Conservation (phyloP, 1,284 basidiomycete species). For the Ganoderma resinaceum region DNA sequence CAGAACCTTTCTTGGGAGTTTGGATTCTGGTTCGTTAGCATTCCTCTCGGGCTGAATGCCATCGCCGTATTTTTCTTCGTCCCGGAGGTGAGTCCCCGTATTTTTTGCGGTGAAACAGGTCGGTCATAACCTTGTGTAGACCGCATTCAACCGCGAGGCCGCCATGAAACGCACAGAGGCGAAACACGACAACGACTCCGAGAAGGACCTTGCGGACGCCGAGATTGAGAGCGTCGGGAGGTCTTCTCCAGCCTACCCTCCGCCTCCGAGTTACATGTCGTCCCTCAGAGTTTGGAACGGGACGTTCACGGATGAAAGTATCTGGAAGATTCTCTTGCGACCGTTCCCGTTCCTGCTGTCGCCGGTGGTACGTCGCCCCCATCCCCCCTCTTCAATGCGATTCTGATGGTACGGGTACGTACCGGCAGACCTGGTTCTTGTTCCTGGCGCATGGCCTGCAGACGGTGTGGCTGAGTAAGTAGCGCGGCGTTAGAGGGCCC, state of each 20-base stretch:
- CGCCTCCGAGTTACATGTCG: constrained; percentile 39
- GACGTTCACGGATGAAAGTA: constrained; percentile 42
- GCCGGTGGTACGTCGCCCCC: constrained; percentile 41
- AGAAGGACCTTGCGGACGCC: constrained; percentile 27
- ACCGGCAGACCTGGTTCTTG: constrained; percentile 45
- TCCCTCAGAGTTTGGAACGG: constrained; percentile 32
- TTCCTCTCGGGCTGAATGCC: constrained; percentile 45
- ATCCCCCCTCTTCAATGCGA: neutral
- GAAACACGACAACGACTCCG: constrained; percentile 35
- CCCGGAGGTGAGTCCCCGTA: constrained; percentile 42
- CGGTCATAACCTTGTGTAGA: constrained; percentile 31
- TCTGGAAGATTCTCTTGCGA: constrained; percentile 45
- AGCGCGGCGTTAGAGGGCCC: neutral
- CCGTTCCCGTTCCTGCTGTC: constrained; percentile 51
- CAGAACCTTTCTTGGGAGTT: constrained; percentile 50
- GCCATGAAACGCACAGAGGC: neutral
- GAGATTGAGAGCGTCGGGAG: constrained; percentile 21
- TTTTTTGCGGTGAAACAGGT: neutral
- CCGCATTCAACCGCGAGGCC: constrained; percentile 37
- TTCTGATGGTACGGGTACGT: neutral
- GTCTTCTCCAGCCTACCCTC: neutral
- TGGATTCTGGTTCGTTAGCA: constrained; percentile 52
- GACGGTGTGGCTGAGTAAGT: constrained; percentile 50
- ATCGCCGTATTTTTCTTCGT: constrained; percentile 50
- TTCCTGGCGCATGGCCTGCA: constrained; percentile 48